These are phyloP conservation scores for Clohesyomyces aquaticus DNA, from an alignment of 495 filamentous ascomycete species.

Conservation along the genomic window DNA sequence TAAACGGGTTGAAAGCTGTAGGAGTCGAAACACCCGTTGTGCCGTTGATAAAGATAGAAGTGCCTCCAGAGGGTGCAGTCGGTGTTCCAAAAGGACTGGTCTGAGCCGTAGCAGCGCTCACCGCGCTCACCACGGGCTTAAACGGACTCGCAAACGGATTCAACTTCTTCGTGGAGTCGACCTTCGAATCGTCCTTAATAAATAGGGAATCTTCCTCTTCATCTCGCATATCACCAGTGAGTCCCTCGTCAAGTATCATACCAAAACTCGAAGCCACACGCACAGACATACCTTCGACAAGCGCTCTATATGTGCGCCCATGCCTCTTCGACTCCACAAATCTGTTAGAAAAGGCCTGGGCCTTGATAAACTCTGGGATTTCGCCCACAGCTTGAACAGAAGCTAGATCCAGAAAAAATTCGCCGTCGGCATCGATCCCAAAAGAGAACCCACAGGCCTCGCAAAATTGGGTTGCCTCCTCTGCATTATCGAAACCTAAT, in stretches of 20 bases:
- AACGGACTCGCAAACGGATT: conserved; percentile 10
- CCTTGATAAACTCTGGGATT: not conserved
- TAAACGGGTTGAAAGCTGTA: not conserved
- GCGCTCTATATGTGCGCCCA: conserved; percentile 23
- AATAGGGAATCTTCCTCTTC: conserved; percentile 28
- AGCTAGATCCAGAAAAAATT: conserved; percentile 44
- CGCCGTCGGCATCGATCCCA: conserved; percentile 45
- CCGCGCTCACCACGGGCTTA: not conserved
- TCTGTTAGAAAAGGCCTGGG: conserved; percentile 24
- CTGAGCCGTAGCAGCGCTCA: not conserved
- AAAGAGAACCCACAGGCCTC: conserved; percentile 70
- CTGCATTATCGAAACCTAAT: conserved; percentile 73
- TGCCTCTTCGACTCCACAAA: conserved; percentile 35
- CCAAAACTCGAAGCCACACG: conserved; percentile 19
- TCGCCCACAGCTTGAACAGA: conserved; percentile 26
- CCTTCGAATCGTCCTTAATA: too few relatives aligned
- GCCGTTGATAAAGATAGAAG: not conserved
- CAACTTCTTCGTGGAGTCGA: not conserved
- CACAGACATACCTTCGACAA: conserved; percentile 34
- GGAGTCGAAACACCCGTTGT: not conserved
- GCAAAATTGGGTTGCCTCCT: conserved; percentile 71
- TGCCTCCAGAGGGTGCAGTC: conserved; percentile 2
- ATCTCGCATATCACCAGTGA: conserved; percentile 11
- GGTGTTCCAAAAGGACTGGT: conserved; percentile 4
- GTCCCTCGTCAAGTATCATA: conserved; percentile 18